Evolutionary conservation across 192 early-diverging fungal species (phyloP).

Genomic region (Radiomyces spectabilis): DNA sequence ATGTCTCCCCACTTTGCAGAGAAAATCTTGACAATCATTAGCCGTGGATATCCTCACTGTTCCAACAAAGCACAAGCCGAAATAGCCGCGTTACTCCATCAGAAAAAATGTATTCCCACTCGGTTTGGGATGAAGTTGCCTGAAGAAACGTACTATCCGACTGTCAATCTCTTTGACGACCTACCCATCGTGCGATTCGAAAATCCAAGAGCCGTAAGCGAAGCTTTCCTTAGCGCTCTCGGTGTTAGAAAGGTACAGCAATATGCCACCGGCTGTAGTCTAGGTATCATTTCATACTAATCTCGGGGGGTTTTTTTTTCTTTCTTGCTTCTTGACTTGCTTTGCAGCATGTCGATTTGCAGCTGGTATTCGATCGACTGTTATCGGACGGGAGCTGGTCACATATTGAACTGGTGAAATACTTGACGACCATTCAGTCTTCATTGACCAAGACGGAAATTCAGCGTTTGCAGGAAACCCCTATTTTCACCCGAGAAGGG

Average conservation of each 20-base stretch:
- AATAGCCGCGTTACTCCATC: constrained; percentile 17
- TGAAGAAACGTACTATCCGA: constrained; percentile 66
- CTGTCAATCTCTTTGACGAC: constrained; percentile 77
- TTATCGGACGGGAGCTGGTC: constrained; percentile 72
- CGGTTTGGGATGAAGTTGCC: constrained; percentile 60
- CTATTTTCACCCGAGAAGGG: constrained; percentile 61
- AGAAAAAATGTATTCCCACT: constrained; percentile 63
- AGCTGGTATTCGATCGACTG: constrained; percentile 77
- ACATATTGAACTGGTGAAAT: constrained; percentile 76
- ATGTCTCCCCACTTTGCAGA: constrained; percentile 55
- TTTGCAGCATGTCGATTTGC: constrained; percentile 68
- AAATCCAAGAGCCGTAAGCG: constrained; percentile 35
- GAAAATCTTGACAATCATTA: constrained; percentile 48
- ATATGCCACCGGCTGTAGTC: no score
- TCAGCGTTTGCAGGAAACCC: constrained; percentile 47
- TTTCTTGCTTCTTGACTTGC: not conserved
- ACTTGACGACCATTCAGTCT: constrained; percentile 61
- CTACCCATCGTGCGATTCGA: constrained; percentile 63
- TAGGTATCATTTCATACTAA: not conserved
- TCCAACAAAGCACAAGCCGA: constrained; percentile 25
- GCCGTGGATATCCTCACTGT: constrained; percentile 32
- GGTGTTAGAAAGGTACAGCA: constrained; percentile 76
- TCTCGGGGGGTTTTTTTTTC: not conserved
- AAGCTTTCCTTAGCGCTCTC: constrained; percentile 52
- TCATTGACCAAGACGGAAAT: constrained; percentile 58